Conservation (phyloP, 129 eudicot species). For the Silybum marianum region DNA sequence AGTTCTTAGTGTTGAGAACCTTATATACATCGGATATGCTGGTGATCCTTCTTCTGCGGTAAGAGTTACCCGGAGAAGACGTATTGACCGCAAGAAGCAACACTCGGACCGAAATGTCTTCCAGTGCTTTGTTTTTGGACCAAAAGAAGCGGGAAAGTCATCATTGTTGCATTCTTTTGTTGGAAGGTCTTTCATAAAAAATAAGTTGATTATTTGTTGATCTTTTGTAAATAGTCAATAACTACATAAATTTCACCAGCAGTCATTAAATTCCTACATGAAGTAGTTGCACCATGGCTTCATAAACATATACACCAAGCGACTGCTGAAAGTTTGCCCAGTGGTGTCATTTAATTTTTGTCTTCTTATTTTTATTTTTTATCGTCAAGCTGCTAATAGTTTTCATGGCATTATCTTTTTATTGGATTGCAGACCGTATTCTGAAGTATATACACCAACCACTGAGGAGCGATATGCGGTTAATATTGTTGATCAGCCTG, state of each 20-base stretch:
- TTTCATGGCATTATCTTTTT: slow-evolving; percentile 13
- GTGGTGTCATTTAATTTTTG: background rate
- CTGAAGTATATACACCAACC: slow-evolving; percentile 64
- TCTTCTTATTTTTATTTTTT: background rate
- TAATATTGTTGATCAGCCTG: slow-evolving; percentile 65
- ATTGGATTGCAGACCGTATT: slow-evolving; percentile 59
- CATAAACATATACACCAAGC: background rate
- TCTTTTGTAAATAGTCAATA: background rate
- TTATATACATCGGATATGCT: slow-evolving; percentile 79
- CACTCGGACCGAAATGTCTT: slow-evolving; percentile 84
- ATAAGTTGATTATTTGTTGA: background rate
- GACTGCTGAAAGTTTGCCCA: background rate
- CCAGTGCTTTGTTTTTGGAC: slow-evolving; percentile 95
- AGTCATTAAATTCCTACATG: background rate
- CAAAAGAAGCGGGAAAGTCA: slow-evolving; percentile 84
- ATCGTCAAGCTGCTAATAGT: background rate
- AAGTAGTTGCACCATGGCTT: background rate
- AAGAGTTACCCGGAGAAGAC: slow-evolving; percentile 77
- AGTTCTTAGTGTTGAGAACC: slow-evolving; percentile 80
- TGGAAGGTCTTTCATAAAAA: slow-evolving; percentile 65
- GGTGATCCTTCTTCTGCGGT: slow-evolving; percentile 87
- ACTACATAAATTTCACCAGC: background rate
- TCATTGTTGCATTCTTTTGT: slow-evolving; percentile 70
- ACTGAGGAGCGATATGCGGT: slow-evolving; percentile 79
- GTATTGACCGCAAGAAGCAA: slow-evolving; percentile 88